These are phyloP conservation scores for Primulina tabacum DNA, from an alignment of 257 asterid species.

Conservation along the genomic window DNA sequence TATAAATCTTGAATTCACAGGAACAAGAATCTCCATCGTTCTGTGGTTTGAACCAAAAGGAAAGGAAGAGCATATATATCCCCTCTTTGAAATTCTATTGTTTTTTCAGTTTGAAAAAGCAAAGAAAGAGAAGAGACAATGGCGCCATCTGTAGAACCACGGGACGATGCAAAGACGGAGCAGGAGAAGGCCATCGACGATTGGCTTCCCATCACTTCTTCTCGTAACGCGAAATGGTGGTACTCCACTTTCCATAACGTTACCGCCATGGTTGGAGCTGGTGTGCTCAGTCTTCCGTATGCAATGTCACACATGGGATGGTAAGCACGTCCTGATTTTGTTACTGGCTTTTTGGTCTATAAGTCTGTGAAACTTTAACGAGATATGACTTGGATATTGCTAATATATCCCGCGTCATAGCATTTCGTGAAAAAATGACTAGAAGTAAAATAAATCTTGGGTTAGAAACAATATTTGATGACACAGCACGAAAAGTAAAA, in stretches of 20 bases:
- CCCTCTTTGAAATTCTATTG: not conserved
- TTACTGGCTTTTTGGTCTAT: no score
- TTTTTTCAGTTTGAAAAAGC: not conserved
- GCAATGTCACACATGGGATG: slow-evolving; percentile 53
- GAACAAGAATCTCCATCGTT: not conserved
- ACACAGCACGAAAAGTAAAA: no score
- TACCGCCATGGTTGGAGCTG: slow-evolving; percentile 52
- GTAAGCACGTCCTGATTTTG: slow-evolving; percentile 17
- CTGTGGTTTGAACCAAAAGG: not conserved
- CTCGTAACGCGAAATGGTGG: slow-evolving; percentile 46
- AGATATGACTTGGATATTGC: no score
- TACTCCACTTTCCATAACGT: slow-evolving; percentile 50
- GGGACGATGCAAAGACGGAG: slow-evolving; percentile 17
- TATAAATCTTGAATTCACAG: no score
- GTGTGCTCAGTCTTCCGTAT: slow-evolving; percentile 45
- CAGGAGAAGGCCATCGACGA: slow-evolving; percentile 42
- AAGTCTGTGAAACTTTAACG: no score
- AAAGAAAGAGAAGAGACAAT: not conserved
- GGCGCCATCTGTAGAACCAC: slow-evolving; percentile 19
- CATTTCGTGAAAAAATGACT: no score
- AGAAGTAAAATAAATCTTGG: no score
- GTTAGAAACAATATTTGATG: no score
- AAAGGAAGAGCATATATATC: not conserved
- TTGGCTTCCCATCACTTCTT: slow-evolving; percentile 43
- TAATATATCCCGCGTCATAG: no score